Conservation (phyloP, 2,329 filamentous ascomycete species). For the Saccharata proteae region DNA sequence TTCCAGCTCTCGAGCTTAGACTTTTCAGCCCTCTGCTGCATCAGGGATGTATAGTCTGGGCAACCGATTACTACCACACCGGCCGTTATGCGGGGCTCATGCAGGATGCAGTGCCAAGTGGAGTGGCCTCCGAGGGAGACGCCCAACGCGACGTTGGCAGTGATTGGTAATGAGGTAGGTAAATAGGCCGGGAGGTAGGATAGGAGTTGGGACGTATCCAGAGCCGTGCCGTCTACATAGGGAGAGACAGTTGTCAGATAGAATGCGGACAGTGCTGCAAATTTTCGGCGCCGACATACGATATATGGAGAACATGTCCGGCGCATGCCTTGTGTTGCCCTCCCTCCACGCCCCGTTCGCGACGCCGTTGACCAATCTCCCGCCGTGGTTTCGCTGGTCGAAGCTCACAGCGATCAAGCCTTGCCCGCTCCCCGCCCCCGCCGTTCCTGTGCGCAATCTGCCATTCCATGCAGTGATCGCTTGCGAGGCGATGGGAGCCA, state of each 20-base stretch:
- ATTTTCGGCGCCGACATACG: conserved; percentile 38
- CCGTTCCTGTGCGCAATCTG: conserved; percentile 20
- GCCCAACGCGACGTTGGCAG: conserved; percentile 63
- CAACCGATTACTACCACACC: conserved; percentile 77
- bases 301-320: conserved; percentile 81
- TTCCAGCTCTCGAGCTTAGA: conserved; percentile 54
- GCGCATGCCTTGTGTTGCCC: conserved; percentile 70
- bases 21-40: conserved; percentile 64
- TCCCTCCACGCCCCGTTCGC: conserved; percentile 70
- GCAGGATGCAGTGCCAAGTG: conserved; percentile 71
- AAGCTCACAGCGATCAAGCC: conserved; percentile 74
- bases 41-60: conserved; percentile 72
- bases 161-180: too few species aligned
- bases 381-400: conserved; percentile 89
- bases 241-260: neutral
- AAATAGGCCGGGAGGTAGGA: conserved; percentile 67
- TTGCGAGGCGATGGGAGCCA: conserved; percentile 62
- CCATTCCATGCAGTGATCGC: conserved; percentile 58
- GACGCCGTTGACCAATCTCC: conserved; percentile 50
- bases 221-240: conserved; percentile 49
- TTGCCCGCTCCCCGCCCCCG: conserved; percentile 19
- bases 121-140: conserved; percentile 80
- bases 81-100: conserved; percentile 66
- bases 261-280: neutral
- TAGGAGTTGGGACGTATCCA: conserved; percentile 65